A percentile compares a stretch with the other conserved stretches of the same genome.
phyloP scores from a whole-genome alignment of 371 early-diverging fungal genomes.

The Syncephalastrum monosporum region DNA sequence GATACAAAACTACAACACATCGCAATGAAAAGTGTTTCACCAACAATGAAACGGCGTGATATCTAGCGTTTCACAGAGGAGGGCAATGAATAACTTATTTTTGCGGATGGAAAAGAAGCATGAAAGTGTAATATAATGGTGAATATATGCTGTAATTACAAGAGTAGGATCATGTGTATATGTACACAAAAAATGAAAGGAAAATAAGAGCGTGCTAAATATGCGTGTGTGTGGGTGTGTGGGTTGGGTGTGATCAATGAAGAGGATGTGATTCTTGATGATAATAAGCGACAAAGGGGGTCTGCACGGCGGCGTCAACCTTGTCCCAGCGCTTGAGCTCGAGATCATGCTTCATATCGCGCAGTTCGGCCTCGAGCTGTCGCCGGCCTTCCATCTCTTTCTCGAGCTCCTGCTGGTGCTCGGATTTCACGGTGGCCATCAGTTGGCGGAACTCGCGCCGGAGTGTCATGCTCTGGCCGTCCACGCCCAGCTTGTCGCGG shows the following conservation, averaged over 20 bases:
- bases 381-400: slow-evolving; percentile 38
- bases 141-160: too few relatives aligned
- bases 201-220: not conserved
- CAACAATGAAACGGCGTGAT: too few relatives aligned
- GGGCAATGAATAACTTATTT: too few relatives aligned
- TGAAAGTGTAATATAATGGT: too few relatives aligned
- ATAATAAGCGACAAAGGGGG: slow-evolving; percentile 29
- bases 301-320: slow-evolving; percentile 40
- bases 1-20: too few relatives aligned
- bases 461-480: slow-evolving; percentile 38
- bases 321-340: slow-evolving; percentile 47
- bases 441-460: slow-evolving; percentile 58
- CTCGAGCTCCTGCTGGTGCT: slow-evolving; percentile 42
- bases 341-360: slow-evolving; percentile 46
- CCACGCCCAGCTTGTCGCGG: slow-evolving; percentile 15
- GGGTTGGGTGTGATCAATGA: not conserved
- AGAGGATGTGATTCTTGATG: slow-evolving; percentile 5
- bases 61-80: too few relatives aligned
- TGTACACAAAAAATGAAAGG: slow-evolving; percentile 4
- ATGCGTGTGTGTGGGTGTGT: not conserved
- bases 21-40: too few relatives aligned
- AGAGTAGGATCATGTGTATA: not conserved
- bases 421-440: slow-evolving; percentile 47
- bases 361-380: slow-evolving; percentile 36
- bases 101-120: too few relatives aligned